Evolutionary conservation across 148 eudicot species (phyloP).

Genomic region (Agrostemma githago): DNA sequence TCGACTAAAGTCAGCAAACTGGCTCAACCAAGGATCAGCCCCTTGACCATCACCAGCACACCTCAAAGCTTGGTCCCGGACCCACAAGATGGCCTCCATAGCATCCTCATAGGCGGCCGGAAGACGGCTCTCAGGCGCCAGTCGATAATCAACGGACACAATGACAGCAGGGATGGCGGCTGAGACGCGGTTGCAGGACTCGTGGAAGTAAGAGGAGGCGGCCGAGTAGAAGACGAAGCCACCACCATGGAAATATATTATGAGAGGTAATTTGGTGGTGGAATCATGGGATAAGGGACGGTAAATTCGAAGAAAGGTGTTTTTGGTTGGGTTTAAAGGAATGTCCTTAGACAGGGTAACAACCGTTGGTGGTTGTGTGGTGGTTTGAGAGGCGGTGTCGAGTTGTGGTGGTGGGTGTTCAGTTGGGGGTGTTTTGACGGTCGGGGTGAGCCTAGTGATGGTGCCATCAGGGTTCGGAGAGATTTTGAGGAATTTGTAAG

Average conservation of each 20-base stretch:
- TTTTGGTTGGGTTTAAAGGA: conserved; percentile 41
- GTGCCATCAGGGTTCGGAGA: conserved; percentile 65
- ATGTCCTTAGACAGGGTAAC: conserved; percentile 56
- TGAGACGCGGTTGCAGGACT: conserved; percentile 38
- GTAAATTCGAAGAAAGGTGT: conserved; percentile 66
- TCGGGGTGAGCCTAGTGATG: conserved; percentile 37
- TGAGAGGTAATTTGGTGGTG: conserved; percentile 43
- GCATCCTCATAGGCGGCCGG: conserved; percentile 90
- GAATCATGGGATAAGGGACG: conserved; percentile 32
- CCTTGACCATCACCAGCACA: conserved; percentile 19
- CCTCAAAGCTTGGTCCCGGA: conserved; percentile 40
- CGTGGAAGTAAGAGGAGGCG: conserved; percentile 41
- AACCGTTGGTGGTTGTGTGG: background rate
- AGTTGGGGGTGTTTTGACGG: conserved; percentile 32
- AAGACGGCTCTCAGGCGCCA: conserved; percentile 79
- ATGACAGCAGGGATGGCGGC: conserved; percentile 48
- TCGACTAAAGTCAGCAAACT: conserved; percentile 50
- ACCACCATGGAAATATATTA: conserved; percentile 75
- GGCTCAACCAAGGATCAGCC: conserved; percentile 59
- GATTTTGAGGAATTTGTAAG: conserved; percentile 58
- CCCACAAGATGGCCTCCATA: conserved; percentile 68
- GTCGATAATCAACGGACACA: conserved; percentile 66
- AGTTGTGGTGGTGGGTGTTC: conserved; percentile 12
- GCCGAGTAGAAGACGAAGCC: conserved; percentile 69
- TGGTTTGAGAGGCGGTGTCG: background rate